Conservation (phyloP, 2,329 filamentous ascomycete species). For the Clonostachys rosea region DNA sequence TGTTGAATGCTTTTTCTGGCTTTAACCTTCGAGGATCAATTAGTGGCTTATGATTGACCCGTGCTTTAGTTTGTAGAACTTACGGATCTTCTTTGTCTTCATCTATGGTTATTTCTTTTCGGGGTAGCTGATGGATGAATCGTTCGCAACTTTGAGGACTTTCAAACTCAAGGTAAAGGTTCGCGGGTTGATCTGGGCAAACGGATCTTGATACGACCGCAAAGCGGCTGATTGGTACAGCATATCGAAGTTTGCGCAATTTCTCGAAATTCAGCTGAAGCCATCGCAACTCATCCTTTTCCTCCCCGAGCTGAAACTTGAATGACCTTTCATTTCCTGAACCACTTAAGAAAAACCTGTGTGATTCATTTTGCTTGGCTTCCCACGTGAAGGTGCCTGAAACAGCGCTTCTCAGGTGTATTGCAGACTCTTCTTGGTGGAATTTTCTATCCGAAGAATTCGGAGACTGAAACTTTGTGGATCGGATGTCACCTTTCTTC, state of each 20-base stretch:
- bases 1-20: no score
- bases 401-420: conserved; percentile 14
- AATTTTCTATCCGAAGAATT: conserved; percentile 1
- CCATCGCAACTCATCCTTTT: no score
- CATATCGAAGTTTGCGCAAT: not conserved
- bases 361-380: not conserved
- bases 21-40: no score
- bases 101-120: no score
- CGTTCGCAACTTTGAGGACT: no score
- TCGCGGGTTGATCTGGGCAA: not conserved
- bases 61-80: no score
- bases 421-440: not conserved
- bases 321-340: no score
- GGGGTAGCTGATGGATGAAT: no score
- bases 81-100: no score
- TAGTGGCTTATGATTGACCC: no score
- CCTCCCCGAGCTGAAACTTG: no score
- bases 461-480: conserved; percentile 9
- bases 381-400: conserved; percentile 8
- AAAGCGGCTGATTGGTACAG: not conserved
- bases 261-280: no score
- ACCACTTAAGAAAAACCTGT: conserved; percentile 3
- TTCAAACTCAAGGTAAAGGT: not conserved
- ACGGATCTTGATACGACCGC: not conserved
- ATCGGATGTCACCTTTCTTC: conserved; percentile 17